Conservation (phyloP, 2,329 filamentous ascomycete species). For the Colletotrichum destructivum region DNA sequence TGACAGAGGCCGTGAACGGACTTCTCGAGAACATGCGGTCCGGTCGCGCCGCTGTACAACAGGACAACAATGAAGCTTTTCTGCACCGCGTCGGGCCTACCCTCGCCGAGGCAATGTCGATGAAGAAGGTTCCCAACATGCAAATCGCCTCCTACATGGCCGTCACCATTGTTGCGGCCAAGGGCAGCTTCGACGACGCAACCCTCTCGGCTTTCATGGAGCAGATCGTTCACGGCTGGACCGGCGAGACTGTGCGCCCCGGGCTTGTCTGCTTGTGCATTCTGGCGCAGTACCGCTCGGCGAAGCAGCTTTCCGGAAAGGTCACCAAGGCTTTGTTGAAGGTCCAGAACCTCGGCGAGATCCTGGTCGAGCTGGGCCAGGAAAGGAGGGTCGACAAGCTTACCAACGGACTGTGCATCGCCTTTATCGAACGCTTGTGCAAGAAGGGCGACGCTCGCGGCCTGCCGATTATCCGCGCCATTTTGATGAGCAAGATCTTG, state of each 20-base stretch:
- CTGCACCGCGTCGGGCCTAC: conserved; percentile 77
- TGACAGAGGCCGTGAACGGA: conserved; percentile 86
- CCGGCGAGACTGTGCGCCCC: conserved; percentile 78
- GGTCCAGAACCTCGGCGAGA: conserved; percentile 71
- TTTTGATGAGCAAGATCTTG: conserved; percentile 73
- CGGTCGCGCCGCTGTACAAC: conserved; percentile 82
- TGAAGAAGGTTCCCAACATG: conserved; percentile 83
- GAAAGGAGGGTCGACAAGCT: conserved; percentile 80
- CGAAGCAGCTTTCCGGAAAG: conserved; percentile 77
- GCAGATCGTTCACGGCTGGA: conserved; percentile 85
- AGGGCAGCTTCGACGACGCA: conserved; percentile 83
- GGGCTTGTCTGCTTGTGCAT: conserved; percentile 86
- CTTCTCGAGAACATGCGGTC: conserved; percentile 85
- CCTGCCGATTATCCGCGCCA: conserved; percentile 72
- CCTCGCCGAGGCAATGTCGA: conserved; percentile 82
- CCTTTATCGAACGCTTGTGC: conserved; percentile 72
- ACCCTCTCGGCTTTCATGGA: conserved; percentile 92
- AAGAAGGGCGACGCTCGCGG: conserved; percentile 72
- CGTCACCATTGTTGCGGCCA: conserved; percentile 86
- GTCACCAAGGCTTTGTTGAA: conserved; percentile 80
- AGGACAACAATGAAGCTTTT: conserved; percentile 85
- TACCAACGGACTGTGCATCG: conserved; percentile 79
- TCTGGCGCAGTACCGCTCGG: conserved; percentile 83
- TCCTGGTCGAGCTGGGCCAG: conserved; percentile 73
- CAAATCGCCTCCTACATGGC: conserved; percentile 95